Evolutionary conservation across 148 eudicot genomes (phyloP).

Genomic region (Vaccinium darrowii): DNA sequence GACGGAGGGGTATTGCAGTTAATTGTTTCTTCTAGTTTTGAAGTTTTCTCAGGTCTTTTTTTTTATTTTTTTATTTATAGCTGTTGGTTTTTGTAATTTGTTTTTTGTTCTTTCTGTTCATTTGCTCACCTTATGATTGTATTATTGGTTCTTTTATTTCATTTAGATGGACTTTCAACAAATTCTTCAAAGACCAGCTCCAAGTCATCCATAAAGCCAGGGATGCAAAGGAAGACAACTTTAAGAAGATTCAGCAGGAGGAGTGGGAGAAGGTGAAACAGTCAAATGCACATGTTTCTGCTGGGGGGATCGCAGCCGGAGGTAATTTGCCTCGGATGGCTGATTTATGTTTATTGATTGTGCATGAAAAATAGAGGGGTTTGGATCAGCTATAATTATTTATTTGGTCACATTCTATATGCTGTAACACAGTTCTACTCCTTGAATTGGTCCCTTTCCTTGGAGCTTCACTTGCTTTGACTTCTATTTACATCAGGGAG

Average conservation of each 20-base stretch:
- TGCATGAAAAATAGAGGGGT: neutral
- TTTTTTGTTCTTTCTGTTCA: neutral
- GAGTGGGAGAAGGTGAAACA: neutral
- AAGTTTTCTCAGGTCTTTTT: too few relatives aligned
- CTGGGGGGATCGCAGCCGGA: conserved; percentile 35
- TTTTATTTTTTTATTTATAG: too few relatives aligned
- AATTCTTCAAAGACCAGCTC: neutral
- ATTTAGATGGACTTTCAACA: conserved; percentile 65
- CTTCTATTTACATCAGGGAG: too few relatives aligned
- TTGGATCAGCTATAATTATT: too few relatives aligned
- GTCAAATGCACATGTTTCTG: conserved; percentile 23
- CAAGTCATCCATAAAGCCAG: too few relatives aligned
- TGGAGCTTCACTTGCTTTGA: neutral
- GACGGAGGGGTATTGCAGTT: too few relatives aligned
- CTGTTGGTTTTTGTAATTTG: neutral
- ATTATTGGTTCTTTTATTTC: neutral
- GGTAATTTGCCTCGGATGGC: conserved; percentile 29
- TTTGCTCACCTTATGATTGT: neutral
- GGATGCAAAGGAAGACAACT: too few relatives aligned
- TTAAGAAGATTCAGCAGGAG: too few relatives aligned
- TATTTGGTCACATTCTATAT: neutral
- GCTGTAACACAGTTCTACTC: neutral
- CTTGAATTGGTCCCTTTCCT: neutral
- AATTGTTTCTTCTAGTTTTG: too few relatives aligned
- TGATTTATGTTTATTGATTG: neutral